A percentile compares a stretch with the other conserved stretches of the same genome.
Conservation (phyloP, 1,284 basidiomycete species). For the Rhodotorula sp. region DNA sequence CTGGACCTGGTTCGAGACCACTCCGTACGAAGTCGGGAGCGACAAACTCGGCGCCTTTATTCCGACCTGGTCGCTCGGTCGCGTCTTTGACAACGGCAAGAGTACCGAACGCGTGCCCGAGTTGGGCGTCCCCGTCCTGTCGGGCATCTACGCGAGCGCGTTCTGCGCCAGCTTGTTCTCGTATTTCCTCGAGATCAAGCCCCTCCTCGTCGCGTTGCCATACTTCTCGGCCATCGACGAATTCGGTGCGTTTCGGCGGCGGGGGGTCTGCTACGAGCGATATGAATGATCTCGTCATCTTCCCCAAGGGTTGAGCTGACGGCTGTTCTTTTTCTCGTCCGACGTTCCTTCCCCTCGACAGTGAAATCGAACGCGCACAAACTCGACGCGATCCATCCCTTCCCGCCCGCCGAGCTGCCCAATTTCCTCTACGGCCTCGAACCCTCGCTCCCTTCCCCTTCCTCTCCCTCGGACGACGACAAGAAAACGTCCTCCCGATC, state of each 20-base stretch:
- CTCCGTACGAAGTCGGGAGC: conserved; percentile 53
- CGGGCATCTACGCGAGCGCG: conserved; percentile 53
- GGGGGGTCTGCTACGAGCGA: no score
- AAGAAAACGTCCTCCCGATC: no score
- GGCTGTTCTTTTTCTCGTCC: not conserved
- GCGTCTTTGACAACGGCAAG: conserved; percentile 50
- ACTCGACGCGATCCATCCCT: conserved; percentile 52
- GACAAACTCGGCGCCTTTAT: conserved; percentile 55
- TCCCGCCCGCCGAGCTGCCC: conserved; percentile 51
- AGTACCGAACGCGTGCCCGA: conserved; percentile 52
- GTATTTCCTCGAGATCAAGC: conserved; percentile 53
- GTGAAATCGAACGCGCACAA: conserved; percentile 48
- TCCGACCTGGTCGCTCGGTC: conserved; percentile 53
- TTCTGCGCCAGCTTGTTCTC: conserved; percentile 53
- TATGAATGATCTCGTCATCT: no score
- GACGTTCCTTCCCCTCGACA: not conserved
- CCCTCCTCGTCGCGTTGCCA: conserved; percentile 50
- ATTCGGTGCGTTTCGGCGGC: no score
- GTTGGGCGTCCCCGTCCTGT: conserved; percentile 51
- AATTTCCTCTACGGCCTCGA: conserved; percentile 52
- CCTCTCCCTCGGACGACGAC: conserved; percentile 39
- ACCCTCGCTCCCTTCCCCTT: conserved; percentile 28
- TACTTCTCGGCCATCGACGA: conserved; percentile 50
- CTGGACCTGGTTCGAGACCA: conserved; percentile 54
- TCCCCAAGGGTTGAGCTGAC: not conserved